These are phyloP conservation scores for Penicillium chermesinum DNA, from an alignment of 495 filamentous ascomycete species.

Conservation along the genomic window DNA sequence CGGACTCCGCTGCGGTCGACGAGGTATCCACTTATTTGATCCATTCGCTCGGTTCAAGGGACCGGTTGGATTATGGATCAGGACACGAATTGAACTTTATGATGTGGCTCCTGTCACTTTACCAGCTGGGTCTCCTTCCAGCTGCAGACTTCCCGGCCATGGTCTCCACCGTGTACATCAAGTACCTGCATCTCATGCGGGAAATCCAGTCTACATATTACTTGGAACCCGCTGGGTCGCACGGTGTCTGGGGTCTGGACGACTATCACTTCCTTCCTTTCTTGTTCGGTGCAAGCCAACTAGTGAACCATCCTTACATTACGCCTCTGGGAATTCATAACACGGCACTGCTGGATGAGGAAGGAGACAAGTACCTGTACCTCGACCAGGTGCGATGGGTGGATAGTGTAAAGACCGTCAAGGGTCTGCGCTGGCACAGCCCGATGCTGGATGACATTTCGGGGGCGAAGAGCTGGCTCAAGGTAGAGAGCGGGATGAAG, in stretches of 20 bases:
- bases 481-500: slow-evolving; percentile 91
- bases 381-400: slow-evolving; percentile 89
- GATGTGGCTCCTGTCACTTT: slow-evolving; percentile 87
- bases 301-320: slow-evolving; percentile 80
- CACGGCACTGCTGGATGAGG: slow-evolving; percentile 77
- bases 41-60: slow-evolving; percentile 77
- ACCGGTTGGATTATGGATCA: slow-evolving; percentile 93
- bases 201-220: slow-evolving; percentile 86
- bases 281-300: slow-evolving; percentile 90
- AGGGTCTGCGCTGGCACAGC: slow-evolving; percentile 92
- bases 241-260: slow-evolving; percentile 95
- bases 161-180: slow-evolving; percentile 70
- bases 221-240: slow-evolving; percentile 90
- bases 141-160: slow-evolving; percentile 62
- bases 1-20: slow-evolving; percentile 49
- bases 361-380: slow-evolving; percentile 76
- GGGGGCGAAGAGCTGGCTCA: slow-evolving; percentile 82
- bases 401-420: slow-evolving; percentile 92
- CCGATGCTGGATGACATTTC: slow-evolving; percentile 99
- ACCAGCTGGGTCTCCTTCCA: slow-evolving; percentile 66
- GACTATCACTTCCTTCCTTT: slow-evolving; percentile 97
- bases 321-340: slow-evolving; percentile 87
- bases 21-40: slow-evolving; percentile 78
- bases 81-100: slow-evolving; percentile 96
- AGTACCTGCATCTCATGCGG: slow-evolving; percentile 76